Conservation (phyloP, 257 asterid genomes). For the Datura wrightii region DNA sequence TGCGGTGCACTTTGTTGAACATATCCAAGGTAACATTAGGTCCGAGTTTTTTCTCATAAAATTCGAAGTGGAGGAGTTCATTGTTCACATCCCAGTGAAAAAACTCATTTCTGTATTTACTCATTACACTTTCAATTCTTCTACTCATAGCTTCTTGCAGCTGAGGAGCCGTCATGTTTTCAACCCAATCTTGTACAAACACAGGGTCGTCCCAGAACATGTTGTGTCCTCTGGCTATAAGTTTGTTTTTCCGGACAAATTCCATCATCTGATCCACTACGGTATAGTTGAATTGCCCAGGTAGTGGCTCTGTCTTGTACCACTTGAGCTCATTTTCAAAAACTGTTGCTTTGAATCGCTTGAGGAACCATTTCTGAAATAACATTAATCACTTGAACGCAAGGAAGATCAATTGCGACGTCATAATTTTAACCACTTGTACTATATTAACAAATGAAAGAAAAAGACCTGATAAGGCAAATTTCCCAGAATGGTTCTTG, state of each 20-base stretch:
- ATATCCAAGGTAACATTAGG: slow-evolving; percentile 53
- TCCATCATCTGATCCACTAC: slow-evolving; percentile 61
- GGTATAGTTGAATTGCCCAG: slow-evolving; percentile 61
- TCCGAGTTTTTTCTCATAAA: slow-evolving; percentile 59
- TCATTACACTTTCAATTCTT: slow-evolving; percentile 56
- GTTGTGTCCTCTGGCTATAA: slow-evolving; percentile 68
- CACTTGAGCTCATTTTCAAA: slow-evolving; percentile 80
- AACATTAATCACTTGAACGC: not conserved
- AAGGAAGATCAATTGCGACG: not conserved
- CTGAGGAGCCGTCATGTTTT: slow-evolving; percentile 45
- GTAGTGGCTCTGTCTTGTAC: slow-evolving; percentile 58
- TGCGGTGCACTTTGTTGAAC: slow-evolving; percentile 45
- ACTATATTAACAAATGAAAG: not conserved
- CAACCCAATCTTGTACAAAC: slow-evolving; percentile 56
- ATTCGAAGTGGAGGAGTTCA: slow-evolving; percentile 67
- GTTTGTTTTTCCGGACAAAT: slow-evolving; percentile 48
- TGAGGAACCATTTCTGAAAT: slow-evolving; percentile 55
- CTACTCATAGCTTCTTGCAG: slow-evolving; percentile 49
- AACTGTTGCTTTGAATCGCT: slow-evolving; percentile 72
- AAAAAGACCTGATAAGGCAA: slow-evolving; percentile 52
- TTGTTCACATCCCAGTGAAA: slow-evolving; percentile 81
- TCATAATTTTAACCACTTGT: not conserved
- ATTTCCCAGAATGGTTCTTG: slow-evolving; percentile 52
- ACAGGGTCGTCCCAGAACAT: slow-evolving; percentile 66
- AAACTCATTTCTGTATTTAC: slow-evolving; percentile 59